phyloP scores from a whole-genome alignment of 139 green algal species.

The Dunaliella sp. region DNA sequence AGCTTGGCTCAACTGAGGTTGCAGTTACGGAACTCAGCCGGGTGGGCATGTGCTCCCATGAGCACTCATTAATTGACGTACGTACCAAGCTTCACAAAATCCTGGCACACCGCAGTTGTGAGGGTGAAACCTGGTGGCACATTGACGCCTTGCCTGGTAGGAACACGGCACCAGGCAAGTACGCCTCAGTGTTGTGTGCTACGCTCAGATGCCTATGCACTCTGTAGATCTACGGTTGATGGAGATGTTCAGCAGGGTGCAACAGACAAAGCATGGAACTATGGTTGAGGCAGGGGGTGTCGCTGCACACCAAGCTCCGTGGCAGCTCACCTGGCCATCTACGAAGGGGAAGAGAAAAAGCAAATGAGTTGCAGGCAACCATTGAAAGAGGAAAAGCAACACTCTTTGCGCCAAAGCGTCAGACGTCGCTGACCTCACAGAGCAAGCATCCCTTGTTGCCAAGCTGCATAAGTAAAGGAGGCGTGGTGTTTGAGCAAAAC shows the following conservation, averaged over 20 bases:
- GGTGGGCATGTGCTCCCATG: too few species aligned
- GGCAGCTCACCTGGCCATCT: background rate
- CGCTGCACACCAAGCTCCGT: background rate
- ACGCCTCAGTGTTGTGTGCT: background rate
- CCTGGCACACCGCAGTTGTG: slow-evolving; percentile 79
- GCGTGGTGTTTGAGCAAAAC: background rate
- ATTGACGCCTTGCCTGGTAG: slow-evolving; percentile 74
- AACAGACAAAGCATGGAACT: too few species aligned
- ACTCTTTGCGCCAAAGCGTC: background rate
- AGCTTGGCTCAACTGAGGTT: too few species aligned
- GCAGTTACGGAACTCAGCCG: too few species aligned
- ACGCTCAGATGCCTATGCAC: too few species aligned
- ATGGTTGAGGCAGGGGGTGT: too few species aligned
- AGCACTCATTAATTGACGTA: too few species aligned
- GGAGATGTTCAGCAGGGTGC: background rate
- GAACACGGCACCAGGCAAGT: background rate
- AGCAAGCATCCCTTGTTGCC: background rate
- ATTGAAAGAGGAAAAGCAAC: background rate
- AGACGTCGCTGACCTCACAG: background rate
- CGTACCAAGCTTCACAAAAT: slow-evolving; percentile 63
- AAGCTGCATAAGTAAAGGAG: background rate
- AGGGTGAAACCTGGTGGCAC: slow-evolving; percentile 89
- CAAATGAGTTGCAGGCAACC: background rate
- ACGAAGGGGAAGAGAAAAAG: background rate
- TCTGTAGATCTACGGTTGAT: background rate